Conservation (phyloP, 179 eudicot genomes). For the Vitellaria paradoxa region DNA sequence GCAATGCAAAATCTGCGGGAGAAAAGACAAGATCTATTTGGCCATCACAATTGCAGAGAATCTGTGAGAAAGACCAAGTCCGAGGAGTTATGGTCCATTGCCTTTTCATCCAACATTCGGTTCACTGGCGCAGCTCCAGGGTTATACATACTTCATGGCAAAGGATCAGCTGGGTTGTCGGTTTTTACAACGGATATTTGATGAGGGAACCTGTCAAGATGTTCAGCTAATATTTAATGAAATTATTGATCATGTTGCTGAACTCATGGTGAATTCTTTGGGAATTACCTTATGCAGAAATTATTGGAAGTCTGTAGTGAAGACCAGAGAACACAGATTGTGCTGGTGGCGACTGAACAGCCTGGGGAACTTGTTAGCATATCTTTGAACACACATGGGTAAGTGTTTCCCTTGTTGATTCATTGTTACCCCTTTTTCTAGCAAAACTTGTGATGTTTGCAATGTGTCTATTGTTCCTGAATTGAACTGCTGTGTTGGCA, state of each 20-base stretch:
- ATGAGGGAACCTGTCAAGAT: constrained; percentile 26
- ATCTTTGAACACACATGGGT: constrained; percentile 34
- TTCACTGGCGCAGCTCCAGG: constrained; percentile 20
- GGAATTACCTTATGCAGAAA: constrained; percentile 33
- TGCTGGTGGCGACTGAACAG: constrained; percentile 23
- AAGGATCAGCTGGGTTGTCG: constrained; percentile 37
- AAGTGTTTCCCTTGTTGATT: neutral
- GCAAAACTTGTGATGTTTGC: neutral
- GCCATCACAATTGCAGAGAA: neutral
- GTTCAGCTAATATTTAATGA: constrained; percentile 32
- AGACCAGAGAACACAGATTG: constrained; percentile 28
- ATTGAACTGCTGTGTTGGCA: constrained; percentile 5
- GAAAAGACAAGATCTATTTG: neutral
- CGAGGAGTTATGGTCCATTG: constrained; percentile 6
- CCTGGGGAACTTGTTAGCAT: constrained; percentile 26
- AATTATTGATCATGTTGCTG: constrained; percentile 27
- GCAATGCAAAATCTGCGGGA: neutral
- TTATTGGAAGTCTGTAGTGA: constrained; percentile 30
- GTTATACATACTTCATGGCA: constrained; percentile 21
- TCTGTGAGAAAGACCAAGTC: neutral
- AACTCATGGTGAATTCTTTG: constrained; percentile 33
- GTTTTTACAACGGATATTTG: constrained; percentile 29
- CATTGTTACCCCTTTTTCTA: neutral
- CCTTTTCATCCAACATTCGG: constrained; percentile 5
- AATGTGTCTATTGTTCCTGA: neutral